These are phyloP conservation scores for Mucor lusitanicus DNA, from an alignment of 371 early-diverging fungal genomes.

Conservation along the genomic window DNA sequence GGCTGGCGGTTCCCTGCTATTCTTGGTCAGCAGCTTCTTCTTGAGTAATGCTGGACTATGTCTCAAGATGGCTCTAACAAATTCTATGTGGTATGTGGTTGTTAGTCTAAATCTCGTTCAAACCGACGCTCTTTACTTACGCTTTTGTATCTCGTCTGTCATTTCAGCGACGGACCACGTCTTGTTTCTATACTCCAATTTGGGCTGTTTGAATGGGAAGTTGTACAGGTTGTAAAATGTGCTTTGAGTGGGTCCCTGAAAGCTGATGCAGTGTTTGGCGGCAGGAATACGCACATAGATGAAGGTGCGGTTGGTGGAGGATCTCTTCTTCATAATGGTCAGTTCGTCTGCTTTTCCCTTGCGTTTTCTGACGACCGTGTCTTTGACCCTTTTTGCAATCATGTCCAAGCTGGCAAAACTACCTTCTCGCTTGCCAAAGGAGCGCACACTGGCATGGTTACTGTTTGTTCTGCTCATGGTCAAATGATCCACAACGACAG, in stretches of 20 bases:
- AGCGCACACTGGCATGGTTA: neutral
- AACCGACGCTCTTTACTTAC: conserved; percentile 14
- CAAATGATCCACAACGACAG: neutral
- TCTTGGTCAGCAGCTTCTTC: conserved; percentile 11
- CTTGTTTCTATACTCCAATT: conserved; percentile 73
- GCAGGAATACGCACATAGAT: conserved; percentile 77
- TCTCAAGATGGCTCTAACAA: conserved; percentile 7
- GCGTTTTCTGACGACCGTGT: conserved; percentile 2
- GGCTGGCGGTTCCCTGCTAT: neutral
- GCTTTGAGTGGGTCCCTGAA: conserved; percentile 70
- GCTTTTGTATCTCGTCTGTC: conserved; percentile 63
- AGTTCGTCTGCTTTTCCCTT: conserved; percentile 37
- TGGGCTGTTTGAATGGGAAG: conserved; percentile 73
- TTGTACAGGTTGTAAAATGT: conserved; percentile 74
- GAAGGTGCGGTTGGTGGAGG: conserved; percentile 69
- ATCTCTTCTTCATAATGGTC: conserved; percentile 67
- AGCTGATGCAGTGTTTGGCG: conserved; percentile 67
- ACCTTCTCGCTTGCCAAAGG: conserved; percentile 3
- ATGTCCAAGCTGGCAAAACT: conserved; percentile 20
- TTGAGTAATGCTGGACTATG: conserved; percentile 12
- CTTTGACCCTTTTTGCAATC: conserved; percentile 20
- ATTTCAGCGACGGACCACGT: conserved; percentile 80
- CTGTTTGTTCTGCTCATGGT: neutral
- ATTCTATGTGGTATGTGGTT: neutral
- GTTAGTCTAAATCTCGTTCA: no score